Evolutionary conservation across 73 alveolate genomes (phyloP).

Genomic region (Paramecium primaurelia): DNA sequence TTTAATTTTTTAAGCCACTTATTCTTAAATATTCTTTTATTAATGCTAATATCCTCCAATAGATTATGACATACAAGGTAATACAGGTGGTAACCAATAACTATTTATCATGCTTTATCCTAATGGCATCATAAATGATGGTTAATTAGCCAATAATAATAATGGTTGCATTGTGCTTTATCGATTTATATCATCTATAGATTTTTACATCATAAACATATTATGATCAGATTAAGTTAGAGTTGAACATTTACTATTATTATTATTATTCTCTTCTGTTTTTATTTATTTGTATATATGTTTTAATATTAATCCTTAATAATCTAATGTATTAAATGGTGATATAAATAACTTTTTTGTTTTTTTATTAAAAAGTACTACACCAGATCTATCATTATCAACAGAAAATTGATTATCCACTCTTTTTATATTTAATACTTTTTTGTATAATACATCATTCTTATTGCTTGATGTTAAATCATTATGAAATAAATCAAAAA

Average conservation of each 20-base stretch:
- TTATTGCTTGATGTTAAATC: not conserved
- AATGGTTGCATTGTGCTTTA: not conserved
- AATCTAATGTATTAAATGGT: slow-evolving; percentile 18
- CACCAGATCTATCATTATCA: slow-evolving; percentile 31
- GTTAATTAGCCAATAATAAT: not conserved
- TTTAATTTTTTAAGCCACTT: not conserved
- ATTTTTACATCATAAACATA: not conserved
- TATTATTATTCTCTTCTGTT: not conserved
- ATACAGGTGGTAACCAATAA: slow-evolving; percentile 41
- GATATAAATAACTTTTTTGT: slow-evolving; percentile 20
- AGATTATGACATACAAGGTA: not conserved
- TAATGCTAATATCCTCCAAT: not conserved
- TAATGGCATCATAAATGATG: not conserved
- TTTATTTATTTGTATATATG: not conserved
- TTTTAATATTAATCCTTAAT: not conserved
- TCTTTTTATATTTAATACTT: not conserved
- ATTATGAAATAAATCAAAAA: slow-evolving; percentile 35
- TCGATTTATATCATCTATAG: not conserved
- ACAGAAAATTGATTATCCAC: not conserved
- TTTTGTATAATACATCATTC: not conserved
- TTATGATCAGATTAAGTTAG: not conserved
- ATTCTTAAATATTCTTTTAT: not conserved
- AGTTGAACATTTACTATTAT: not conserved
- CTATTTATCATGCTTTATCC: slow-evolving; percentile 9
- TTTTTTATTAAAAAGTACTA: not conserved